Evolutionary conservation across 1,139 yeast genomes (phyloP), one percentile per base, ranked within the genome.

Genomic region (Meyerozyma carpophila): DNA sequence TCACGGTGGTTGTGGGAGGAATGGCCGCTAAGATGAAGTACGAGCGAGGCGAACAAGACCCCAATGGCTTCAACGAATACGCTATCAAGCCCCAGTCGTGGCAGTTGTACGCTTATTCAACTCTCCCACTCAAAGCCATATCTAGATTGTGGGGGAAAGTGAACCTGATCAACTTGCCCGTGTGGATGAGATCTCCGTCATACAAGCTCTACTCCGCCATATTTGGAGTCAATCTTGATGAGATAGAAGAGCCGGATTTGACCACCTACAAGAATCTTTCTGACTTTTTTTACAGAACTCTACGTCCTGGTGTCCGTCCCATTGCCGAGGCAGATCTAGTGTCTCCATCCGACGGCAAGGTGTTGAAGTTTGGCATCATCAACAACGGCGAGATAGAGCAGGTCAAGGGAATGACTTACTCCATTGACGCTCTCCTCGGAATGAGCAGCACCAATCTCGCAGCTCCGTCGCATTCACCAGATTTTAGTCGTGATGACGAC

Each of bases 101-200:
- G 96, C 82, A 85, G 39, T 79, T 91, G 46, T 90, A 88, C 57
- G 86, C 94, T 21, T 91, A 93, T 62, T 82, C 91, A 5, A 85
- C 97, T 1, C 73, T 94, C 37, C 99, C 99, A 1, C 75, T 94
- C 58, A 90, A 93, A 58, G 88, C 96, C 5, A 75, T 90, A 41
- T 90, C 97, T 1, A 77, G 98, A 47, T 67, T 91, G 41, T 94
- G 99, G 99, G 99, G 99, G 26, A 81, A 79, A 54, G 79, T 93
- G 48, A 93, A 94, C 61, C 83, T 84, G 45, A 76, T 91, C 41
- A 82, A 81, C 40, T 72, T 94, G 50, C 99, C 99, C 0, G 77
- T 82, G 14, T 89, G 96, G 95, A 61, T 93, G 53, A 77, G 99
- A 55, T 81, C 77, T 25, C 95, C 95, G 16, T 83, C 96, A 4